Evolutionary conservation across 805 yeast species (phyloP), one percentile per base, ranked within the genome.

Genomic region (Barnettozyma sucrosica): DNA sequence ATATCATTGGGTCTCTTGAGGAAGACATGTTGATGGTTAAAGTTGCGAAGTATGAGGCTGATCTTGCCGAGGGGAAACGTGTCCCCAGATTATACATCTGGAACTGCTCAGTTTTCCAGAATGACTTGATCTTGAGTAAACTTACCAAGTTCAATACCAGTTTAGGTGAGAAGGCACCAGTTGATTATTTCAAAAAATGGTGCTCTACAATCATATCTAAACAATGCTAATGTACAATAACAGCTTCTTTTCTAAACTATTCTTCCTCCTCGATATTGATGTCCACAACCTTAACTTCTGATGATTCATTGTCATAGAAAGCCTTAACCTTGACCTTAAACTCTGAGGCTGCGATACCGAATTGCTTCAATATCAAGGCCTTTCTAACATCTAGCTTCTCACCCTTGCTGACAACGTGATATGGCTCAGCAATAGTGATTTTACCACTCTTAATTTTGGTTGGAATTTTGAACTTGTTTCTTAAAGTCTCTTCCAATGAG

Each of bases 301-400:
- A 54, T 16, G 66, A 46, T 54, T 87, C 89, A 49, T 77, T 81
- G 64, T 85, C 82, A 64, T 85, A 92, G 66, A 76, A 87, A 18
- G 93, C 97, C 57, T 81, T 69, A 53, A 85, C 70, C 58, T 80
- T 76, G 45, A 93, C 95, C 67, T 82, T 88, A 70, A 92, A 93
- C 63, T 87, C 89, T 40, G 97, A 77, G 47, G 89, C 89, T 11
- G 97, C 97, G 49, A 95, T 80, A 61, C 99, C 99, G 66, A 93
- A 95, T 57, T 88, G 93, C 69, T 93, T 93, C 66, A 93, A 75
- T 47, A 93, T 80, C 56, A 93, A 77, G 21, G 97, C 95, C 70
- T 93, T 95, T 61, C 85, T 84, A 43, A 90, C 93, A 67, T 89
- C 95, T 52, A 95, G 75, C 24, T 75, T 72, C 49, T 89, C 87